These are phyloP conservation scores for Rhizopus microsporus DNA, from an alignment of 371 early-diverging fungal species.

Conservation along the genomic window DNA sequence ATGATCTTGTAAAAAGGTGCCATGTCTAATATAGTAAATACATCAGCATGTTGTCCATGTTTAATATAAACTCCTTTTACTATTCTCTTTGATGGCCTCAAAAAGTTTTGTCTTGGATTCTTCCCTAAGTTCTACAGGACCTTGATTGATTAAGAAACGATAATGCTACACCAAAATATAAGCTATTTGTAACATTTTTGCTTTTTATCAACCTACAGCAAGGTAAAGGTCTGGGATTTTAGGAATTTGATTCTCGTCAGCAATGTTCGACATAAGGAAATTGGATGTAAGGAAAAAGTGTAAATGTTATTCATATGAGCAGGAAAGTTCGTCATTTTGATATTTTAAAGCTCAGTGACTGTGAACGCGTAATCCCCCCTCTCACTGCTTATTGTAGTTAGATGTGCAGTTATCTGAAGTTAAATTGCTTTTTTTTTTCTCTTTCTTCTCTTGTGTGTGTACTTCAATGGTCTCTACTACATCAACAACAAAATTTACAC, in stretches of 20 bases:
- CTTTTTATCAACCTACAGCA: slow-evolving; percentile 31
- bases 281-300: slow-evolving; percentile 5
- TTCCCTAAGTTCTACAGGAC: slow-evolving; percentile 61
- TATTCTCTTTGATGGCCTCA: slow-evolving; percentile 68
- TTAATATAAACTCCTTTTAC: slow-evolving; percentile 43
- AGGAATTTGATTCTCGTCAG: slow-evolving; percentile 61
- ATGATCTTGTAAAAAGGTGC: slow-evolving; percentile 77
- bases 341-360: slow-evolving; percentile 15
- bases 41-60: background rate
- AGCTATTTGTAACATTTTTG: background rate
- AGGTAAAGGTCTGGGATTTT: slow-evolving; percentile 80
- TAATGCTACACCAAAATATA: slow-evolving; percentile 49
- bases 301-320: slow-evolving; percentile 13
- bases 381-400: too few relatives aligned
- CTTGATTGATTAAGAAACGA: slow-evolving; percentile 70
- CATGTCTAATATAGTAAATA: slow-evolving; percentile 65
- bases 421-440: slow-evolving; percentile 1
- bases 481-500: slow-evolving; percentile 13
- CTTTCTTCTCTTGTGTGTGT: slow-evolving; percentile 4
- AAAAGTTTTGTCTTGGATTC: slow-evolving; percentile 65
- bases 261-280: slow-evolving; percentile 18
- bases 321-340: slow-evolving; percentile 2
- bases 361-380: slow-evolving; percentile 27
- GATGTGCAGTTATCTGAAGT: background rate
- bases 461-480: slow-evolving; percentile 9